A percentile compares a stretch with the other conserved stretches of the same genome.
These are phyloP conservation scores for Spinacia oleracea DNA, from an alignment of 179 eudicot species.

Conservation along the genomic window DNA sequence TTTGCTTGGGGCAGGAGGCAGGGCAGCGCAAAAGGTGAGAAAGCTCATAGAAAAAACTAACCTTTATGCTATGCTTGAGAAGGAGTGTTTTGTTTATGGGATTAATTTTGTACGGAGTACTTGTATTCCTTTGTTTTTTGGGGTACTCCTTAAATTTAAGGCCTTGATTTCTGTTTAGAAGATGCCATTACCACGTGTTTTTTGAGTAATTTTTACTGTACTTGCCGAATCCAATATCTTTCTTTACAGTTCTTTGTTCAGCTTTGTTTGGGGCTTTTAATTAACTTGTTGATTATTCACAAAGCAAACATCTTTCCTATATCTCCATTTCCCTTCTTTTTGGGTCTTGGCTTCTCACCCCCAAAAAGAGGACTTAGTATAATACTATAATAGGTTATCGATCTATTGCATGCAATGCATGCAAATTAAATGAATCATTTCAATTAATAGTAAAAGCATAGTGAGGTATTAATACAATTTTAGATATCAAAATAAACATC, in stretches of 20 bases:
- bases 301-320: not conserved
- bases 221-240: not conserved
- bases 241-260: constrained; percentile 3
- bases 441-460: too few relatives aligned
- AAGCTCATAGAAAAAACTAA: not conserved
- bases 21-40: constrained; percentile 6
- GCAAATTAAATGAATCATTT: too few relatives aligned
- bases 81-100: not conserved
- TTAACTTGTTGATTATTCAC: constrained; percentile 9
- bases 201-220: not conserved
- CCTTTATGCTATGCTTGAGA: constrained; percentile 10
- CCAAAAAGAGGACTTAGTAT: too few relatives aligned
- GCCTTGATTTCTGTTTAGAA: constrained; percentile 21
- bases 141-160: not conserved
- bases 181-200: constrained; percentile 31
- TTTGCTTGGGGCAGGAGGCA: constrained; percentile 15
- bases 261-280: constrained; percentile 5
- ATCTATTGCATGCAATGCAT: too few relatives aligned
- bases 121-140: not conserved
- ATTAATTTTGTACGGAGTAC: too few relatives aligned
- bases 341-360: too few relatives aligned
- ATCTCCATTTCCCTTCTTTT: not conserved
- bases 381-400: too few relatives aligned
- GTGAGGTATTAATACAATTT: too few relatives aligned
- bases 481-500: too few relatives aligned